Conservation (phyloP, 1,284 basidiomycete genomes). For the Thecaphora thlaspeos region DNA sequence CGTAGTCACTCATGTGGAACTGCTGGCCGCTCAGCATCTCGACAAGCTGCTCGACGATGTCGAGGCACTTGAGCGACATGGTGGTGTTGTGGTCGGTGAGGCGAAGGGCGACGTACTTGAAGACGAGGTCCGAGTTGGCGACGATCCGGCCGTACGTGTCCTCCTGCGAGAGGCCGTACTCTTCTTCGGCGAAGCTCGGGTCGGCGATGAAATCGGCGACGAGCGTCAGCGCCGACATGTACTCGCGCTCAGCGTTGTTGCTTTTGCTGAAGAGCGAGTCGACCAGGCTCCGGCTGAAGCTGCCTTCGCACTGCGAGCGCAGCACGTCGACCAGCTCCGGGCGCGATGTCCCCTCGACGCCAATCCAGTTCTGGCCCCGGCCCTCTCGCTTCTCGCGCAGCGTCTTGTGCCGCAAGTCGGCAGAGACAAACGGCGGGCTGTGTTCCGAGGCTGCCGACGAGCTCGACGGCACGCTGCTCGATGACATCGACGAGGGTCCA, state of each 20-base stretch:
- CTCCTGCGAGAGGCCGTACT: constrained; percentile 64
- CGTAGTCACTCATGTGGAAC: constrained; percentile 81
- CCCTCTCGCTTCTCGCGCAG: too few relatives aligned
- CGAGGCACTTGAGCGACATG: constrained; percentile 81
- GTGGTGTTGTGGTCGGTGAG: constrained; percentile 91
- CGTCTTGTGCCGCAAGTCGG: too few relatives aligned
- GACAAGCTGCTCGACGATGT: constrained; percentile 78
- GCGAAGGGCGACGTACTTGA: constrained; percentile 92
- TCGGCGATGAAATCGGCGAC: constrained; percentile 73
- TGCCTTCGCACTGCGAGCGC: too few relatives aligned
- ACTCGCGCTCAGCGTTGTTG: constrained; percentile 92
- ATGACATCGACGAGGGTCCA: too few relatives aligned
- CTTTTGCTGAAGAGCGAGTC: constrained; percentile 94
- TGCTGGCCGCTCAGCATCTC: constrained; percentile 70
- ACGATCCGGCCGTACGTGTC: constrained; percentile 72
- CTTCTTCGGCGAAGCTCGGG: constrained; percentile 65
- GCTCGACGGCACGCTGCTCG: too few relatives aligned
- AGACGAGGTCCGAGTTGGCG: constrained; percentile 84
- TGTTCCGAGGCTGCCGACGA: too few relatives aligned
- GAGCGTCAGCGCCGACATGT: constrained; percentile 72
- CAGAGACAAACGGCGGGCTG: too few relatives aligned
- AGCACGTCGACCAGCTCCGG: too few relatives aligned
- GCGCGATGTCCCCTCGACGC: too few relatives aligned
- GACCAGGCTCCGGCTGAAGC: too few relatives aligned
- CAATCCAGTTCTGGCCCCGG: too few relatives aligned